Conservation (phyloP, 768 basidiomycete species). For the Boletus tomentosulus region DNA sequence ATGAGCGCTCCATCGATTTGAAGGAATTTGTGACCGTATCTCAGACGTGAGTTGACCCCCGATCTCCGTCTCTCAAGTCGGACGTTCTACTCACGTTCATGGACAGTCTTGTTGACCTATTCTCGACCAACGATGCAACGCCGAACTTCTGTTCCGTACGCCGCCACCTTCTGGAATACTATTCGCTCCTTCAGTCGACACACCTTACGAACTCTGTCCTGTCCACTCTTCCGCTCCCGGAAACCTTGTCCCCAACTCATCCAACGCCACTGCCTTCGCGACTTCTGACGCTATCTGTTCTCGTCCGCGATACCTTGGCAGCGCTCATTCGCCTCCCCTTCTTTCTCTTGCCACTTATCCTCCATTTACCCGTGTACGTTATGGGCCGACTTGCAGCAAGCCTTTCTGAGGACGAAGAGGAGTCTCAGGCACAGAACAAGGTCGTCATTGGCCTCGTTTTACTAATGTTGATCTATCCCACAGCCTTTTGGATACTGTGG, state of each 20-base stretch:
- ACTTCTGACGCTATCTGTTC: constrained; percentile 69
- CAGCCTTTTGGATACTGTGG: constrained; percentile 86
- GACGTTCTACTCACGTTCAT: constrained; percentile 23
- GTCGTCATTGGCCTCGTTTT: constrained; percentile 81
- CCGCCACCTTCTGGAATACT: constrained; percentile 77
- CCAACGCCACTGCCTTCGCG: constrained; percentile 76
- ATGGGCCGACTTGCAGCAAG: constrained; percentile 73
- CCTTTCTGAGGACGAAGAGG: constrained; percentile 81
- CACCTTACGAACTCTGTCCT: constrained; percentile 83
- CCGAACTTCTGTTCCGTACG: constrained; percentile 59
- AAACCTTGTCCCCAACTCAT: constrained; percentile 72
- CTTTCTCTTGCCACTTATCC: constrained; percentile 80
- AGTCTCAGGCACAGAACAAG: constrained; percentile 97
- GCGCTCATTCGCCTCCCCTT: constrained; percentile 77
- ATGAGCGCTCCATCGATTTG: constrained; percentile 69
- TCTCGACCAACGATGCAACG: constrained; percentile 63
- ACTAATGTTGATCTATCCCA: constrained; percentile 70
- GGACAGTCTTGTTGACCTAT: constrained; percentile 81
- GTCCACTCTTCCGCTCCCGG: constrained; percentile 78
- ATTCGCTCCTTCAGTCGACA: constrained; percentile 78
- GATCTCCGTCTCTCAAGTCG: constrained; percentile 16
- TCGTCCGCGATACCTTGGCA: constrained; percentile 74
- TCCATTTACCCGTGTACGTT: constrained; percentile 82
- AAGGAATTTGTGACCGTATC: constrained; percentile 80
- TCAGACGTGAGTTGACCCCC: constrained; percentile 69